These are phyloP conservation scores for Leccinum truebloodii DNA, from an alignment of 768 basidiomycete genomes.

Conservation along the genomic window DNA sequence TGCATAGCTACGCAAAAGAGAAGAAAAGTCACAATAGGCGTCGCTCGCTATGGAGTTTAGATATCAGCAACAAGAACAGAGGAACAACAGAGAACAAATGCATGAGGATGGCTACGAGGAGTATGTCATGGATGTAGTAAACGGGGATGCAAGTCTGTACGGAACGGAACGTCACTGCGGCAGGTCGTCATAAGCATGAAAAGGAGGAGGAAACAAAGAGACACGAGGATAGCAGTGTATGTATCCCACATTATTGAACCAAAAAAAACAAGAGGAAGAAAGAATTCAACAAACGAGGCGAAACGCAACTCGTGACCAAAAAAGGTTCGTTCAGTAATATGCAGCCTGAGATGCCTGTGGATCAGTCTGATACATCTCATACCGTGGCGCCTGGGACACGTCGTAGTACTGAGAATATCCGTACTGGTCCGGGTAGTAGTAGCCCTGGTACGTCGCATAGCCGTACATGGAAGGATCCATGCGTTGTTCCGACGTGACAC, in stretches of 20 bases:
- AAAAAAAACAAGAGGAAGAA: conserved; percentile 13
- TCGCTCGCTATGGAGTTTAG: conserved; percentile 4
- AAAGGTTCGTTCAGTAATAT: conserved; percentile 53
- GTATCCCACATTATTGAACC: conserved; percentile 23
- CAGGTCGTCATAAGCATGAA: conserved; percentile 13
- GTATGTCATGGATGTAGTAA: conserved; percentile 23
- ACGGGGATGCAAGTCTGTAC: conserved; percentile 28
- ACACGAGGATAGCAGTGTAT: conserved; percentile 22
- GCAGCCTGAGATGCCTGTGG: conserved; percentile 49
- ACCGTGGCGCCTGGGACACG: conserved; percentile 62
- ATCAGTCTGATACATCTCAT: conserved; percentile 65
- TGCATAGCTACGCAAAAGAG: conserved; percentile 15
- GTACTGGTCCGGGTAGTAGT: conserved; percentile 74
- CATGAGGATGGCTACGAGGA: conserved; percentile 21
- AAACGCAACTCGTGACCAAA: conserved; percentile 7
- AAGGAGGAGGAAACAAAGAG: neutral
- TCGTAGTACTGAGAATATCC: conserved; percentile 69
- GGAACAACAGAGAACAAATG: conserved; percentile 15
- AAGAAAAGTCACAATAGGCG: conserved; percentile 4
- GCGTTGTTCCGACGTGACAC: conserved; percentile 25
- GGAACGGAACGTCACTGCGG: conserved; percentile 22
- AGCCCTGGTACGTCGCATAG: conserved; percentile 60
- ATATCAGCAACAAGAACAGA: conserved; percentile 16
- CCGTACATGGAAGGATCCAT: conserved; percentile 46
- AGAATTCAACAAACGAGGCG: conserved; percentile 15